Evolutionary conservation across 2,329 filamentous ascomycete species (phyloP).

Genomic region (Colletotrichum sp.): DNA sequence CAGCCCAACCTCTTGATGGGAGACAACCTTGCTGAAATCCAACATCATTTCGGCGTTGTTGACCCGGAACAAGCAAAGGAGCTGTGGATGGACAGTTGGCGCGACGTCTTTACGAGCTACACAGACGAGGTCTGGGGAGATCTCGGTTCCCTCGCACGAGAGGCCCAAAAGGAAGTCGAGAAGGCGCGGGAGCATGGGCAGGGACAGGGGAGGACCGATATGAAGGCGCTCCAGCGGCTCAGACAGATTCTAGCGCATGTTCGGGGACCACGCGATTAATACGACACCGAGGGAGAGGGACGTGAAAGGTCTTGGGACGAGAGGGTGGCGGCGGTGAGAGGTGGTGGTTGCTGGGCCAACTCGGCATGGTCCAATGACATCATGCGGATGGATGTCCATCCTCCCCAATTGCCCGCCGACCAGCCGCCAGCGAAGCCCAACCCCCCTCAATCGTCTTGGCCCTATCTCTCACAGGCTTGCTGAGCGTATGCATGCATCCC

Average conservation of each 20-base stretch:
- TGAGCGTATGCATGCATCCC: conserved; percentile 3
- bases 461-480: not conserved
- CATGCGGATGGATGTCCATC: not conserved
- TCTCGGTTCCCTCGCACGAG: conserved; percentile 57
- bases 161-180: conserved; percentile 62
- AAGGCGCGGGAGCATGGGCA: conserved; percentile 23
- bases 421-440: conserved; percentile 3
- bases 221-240: conserved; percentile 37
- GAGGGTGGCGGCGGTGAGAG: not conserved
- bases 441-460: conserved; percentile 13
- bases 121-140: conserved; percentile 74
- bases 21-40: not conserved
- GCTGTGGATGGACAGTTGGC: conserved; percentile 61
- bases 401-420: not conserved
- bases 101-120: conserved; percentile 59
- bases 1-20: conserved; percentile 46
- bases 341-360: conserved; percentile 19
- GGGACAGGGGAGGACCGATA: conserved; percentile 13
- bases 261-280: conserved; percentile 22
- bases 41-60: conserved; percentile 40
- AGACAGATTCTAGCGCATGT: conserved; percentile 42
- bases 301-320: not conserved
- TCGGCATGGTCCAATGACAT: conserved; percentile 12
- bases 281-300: not conserved
- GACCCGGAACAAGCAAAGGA: conserved; percentile 43